Conservation (phyloP, 805 yeast species). For the Clavispora asparagi region DNA sequence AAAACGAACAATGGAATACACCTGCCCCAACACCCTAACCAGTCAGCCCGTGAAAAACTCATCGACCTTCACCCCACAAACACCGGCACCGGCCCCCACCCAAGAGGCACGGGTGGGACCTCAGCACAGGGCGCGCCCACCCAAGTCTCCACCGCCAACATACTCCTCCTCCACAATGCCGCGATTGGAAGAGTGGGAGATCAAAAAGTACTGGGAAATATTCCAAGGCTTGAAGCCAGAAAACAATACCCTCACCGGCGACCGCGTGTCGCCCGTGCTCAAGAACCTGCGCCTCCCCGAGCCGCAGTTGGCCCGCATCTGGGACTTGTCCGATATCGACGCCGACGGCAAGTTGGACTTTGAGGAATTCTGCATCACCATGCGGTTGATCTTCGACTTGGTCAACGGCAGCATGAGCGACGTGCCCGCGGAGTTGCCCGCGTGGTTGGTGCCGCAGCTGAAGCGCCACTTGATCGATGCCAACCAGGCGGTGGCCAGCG, state of each 20-base stretch:
- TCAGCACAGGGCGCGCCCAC: background rate
- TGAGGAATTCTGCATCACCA: conserved; percentile 96
- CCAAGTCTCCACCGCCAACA: background rate
- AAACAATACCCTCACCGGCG: conserved; percentile 75
- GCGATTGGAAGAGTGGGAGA: conserved; percentile 89
- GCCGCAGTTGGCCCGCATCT: conserved; percentile 70
- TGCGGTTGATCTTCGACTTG: conserved; percentile 89
- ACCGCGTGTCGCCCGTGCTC: conserved; percentile 77
- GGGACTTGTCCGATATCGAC: conserved; percentile 59
- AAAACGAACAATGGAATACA: no score
- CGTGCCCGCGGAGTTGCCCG: conserved; percentile 74
- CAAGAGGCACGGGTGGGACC: background rate
- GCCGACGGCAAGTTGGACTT: conserved; percentile 60
- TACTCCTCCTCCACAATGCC: conserved; percentile 37
- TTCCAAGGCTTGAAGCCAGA: conserved; percentile 85
- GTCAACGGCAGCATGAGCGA: conserved; percentile 60
- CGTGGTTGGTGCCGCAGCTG: conserved; percentile 88
- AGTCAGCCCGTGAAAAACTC: no score
- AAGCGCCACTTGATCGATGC: conserved; percentile 85
- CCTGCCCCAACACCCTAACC: no score
- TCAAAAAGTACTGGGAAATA: conserved; percentile 96
- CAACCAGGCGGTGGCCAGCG: conserved; percentile 53
- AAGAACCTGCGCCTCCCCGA: conserved; percentile 54
- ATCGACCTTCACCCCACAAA: no score
- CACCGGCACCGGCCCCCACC: no score